Evolutionary conservation across 1,284 basidiomycete species (phyloP).

Genomic region (Irpex sp.): DNA sequence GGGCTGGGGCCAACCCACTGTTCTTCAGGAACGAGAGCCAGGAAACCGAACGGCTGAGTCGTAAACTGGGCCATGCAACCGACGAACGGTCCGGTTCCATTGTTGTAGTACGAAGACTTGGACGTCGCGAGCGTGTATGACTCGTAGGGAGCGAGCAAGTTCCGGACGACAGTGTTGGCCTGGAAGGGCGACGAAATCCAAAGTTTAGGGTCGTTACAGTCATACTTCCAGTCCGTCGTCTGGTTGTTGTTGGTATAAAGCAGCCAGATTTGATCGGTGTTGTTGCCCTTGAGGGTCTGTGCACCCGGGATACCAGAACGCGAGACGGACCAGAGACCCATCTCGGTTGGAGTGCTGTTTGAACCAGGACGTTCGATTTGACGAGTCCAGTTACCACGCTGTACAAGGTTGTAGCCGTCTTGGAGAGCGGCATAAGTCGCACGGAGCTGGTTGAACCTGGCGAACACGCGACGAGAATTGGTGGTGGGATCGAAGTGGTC

Average conservation of each 20-base stretch:
- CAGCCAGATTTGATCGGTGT: conserved; percentile 73
- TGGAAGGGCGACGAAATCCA: conserved; percentile 80
- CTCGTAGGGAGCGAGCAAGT: conserved; percentile 84
- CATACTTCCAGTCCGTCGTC: conserved; percentile 59
- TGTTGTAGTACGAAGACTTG: conserved; percentile 52
- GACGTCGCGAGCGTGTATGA: conserved; percentile 66
- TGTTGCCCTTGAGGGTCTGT: conserved; percentile 56
- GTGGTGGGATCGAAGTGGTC: conserved; percentile 92
- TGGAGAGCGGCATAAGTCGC: conserved; percentile 67
- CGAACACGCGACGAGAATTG: conserved; percentile 68
- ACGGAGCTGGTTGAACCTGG: conserved; percentile 73
- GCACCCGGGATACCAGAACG: conserved; percentile 55
- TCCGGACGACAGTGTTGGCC: conserved; percentile 59
- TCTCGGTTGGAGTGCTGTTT: conserved; percentile 73
- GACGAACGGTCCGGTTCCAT: conserved; percentile 55
- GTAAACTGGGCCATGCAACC: conserved; percentile 71
- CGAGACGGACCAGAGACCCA: conserved; percentile 82
- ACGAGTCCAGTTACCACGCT: conserved; percentile 81
- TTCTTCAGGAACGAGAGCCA: conserved; percentile 66
- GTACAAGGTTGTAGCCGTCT: conserved; percentile 80
- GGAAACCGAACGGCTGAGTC: conserved; percentile 77
- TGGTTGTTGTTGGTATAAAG: conserved; percentile 82
- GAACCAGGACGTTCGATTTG: conserved; percentile 79
- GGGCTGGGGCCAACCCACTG: conserved; percentile 73
- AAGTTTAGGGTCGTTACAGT: conserved; percentile 46